phyloP scores from a whole-genome alignment of 2,329 filamentous ascomycete genomes.

The Dactylellina cionopaga region DNA sequence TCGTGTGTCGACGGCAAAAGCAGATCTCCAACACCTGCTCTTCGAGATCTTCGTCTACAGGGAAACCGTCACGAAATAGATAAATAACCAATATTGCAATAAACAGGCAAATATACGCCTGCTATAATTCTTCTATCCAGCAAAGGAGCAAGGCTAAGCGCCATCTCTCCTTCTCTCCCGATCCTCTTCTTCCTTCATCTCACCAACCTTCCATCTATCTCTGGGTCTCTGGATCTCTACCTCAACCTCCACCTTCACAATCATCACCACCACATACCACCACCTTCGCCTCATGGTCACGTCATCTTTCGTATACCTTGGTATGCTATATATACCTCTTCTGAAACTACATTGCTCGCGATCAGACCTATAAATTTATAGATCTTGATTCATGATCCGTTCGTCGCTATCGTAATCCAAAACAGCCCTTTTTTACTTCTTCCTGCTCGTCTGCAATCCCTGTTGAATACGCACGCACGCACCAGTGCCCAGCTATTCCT shows the following conservation, averaged over 20 bases:
- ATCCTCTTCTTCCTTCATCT: background rate
- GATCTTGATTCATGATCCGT: slow-evolving; percentile 9
- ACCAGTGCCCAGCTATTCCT: slow-evolving; percentile 34
- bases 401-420: slow-evolving; percentile 16
- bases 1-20: slow-evolving; percentile 25
- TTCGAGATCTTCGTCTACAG: background rate
- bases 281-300: background rate
- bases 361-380: background rate
- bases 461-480: slow-evolving; percentile 29
- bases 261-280: background rate
- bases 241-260: slow-evolving; percentile 2
- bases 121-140: too few species aligned
- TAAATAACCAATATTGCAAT: background rate
- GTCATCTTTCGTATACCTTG: slow-evolving; percentile 8
- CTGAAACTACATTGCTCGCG: background rate
- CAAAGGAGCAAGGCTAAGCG: too few species aligned
- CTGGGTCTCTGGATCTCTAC: slow-evolving; percentile 7
- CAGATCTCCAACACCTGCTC: slow-evolving; percentile 25
- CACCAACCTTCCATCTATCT: slow-evolving; percentile 25
- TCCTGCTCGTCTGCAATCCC: slow-evolving; percentile 31
- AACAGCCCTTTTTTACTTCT: slow-evolving; percentile 6
- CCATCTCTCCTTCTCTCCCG: background rate
- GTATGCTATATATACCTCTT: slow-evolving; percentile 8
- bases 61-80: background rate
- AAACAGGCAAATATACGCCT: slow-evolving; percentile 1